These are phyloP conservation scores for Miamiensis avidus DNA, from an alignment of 169 alveolate genomes.

Conservation along the genomic window DNA sequence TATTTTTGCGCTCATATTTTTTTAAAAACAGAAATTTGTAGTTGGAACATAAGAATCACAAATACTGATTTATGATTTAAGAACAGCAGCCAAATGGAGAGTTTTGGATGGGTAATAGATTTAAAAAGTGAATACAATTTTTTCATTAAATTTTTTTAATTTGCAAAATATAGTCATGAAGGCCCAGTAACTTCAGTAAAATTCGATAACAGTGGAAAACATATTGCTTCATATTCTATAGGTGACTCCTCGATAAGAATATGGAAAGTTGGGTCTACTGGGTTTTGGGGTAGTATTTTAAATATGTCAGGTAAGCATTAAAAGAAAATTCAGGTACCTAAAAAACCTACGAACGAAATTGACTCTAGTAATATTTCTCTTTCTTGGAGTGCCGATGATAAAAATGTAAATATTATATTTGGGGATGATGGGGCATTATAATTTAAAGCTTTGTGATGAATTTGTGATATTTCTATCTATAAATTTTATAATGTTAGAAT, in stretches of 20 bases:
- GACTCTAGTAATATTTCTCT: neutral
- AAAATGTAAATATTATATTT: too few species aligned
- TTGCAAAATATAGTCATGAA: neutral
- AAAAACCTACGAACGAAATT: neutral
- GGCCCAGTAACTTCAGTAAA: constrained; percentile 31
- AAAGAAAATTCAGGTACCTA: constrained; percentile 8
- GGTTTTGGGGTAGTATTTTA: constrained; percentile 44
- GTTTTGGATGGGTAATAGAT: constrained; percentile 26
- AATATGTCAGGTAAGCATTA: constrained; percentile 23
- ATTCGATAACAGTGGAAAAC: constrained; percentile 39
- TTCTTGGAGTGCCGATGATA: neutral
- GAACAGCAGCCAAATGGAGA: constrained; percentile 49
- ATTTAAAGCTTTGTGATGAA: too few species aligned
- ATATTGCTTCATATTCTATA: constrained; percentile 33
- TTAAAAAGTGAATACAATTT: too few species aligned
- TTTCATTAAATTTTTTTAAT: neutral
- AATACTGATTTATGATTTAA: constrained; percentile 40
- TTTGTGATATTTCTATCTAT: too few species aligned
- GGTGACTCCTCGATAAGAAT: constrained; percentile 30
- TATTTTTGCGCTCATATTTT: neutral
- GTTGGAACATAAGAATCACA: constrained; percentile 32
- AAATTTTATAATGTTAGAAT: too few species aligned
- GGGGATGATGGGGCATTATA: neutral
- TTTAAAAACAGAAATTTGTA: constrained; percentile 25
- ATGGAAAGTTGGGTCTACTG: constrained; percentile 49